Evolutionary conservation across 1,284 basidiomycete species (phyloP).

Genomic region (Austroboletus rostrupii): DNA sequence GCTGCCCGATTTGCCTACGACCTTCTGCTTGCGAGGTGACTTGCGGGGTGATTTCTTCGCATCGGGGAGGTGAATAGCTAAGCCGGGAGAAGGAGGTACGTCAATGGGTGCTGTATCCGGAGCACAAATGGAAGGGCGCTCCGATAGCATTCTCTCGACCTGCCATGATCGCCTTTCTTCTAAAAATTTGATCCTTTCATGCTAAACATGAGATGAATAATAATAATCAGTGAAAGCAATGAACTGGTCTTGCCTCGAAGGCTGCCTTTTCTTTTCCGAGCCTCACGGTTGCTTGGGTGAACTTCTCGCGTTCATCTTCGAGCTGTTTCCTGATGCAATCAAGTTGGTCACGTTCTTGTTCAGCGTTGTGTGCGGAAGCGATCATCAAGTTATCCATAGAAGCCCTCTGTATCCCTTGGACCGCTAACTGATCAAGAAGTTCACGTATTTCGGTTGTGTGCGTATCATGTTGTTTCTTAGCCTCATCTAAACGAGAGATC

Average conservation of each 20-base stretch:
- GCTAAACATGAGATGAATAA: conserved; percentile 35
- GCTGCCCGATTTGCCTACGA: conserved; percentile 38
- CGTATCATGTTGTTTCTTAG: conserved; percentile 43
- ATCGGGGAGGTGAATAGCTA: conserved; percentile 21
- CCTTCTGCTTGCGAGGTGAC: conserved; percentile 35
- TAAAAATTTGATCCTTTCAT: conserved; percentile 55
- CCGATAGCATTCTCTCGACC: conserved; percentile 56
- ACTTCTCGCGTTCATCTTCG: conserved; percentile 62
- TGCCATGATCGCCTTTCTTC: conserved; percentile 69
- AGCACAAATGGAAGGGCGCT: conserved; percentile 48
- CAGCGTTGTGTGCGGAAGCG: conserved; percentile 45
- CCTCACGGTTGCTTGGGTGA: conserved; percentile 60
- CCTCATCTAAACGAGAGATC: conserved; percentile 38
- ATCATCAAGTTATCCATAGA: conserved; percentile 47
- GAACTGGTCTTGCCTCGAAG: conserved; percentile 52
- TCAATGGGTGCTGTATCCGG: conserved; percentile 7
- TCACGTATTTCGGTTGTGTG: conserved; percentile 45
- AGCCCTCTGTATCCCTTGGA: conserved; percentile 35
- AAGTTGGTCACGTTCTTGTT: conserved; percentile 44
- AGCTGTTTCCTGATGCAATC: conserved; percentile 52
- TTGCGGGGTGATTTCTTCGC: conserved; percentile 38
- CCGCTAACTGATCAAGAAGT: conserved; percentile 49
- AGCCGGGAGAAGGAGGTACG: conserved; percentile 12
- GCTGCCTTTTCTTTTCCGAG: conserved; percentile 63
- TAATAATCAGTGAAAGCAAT: not conserved